Evolutionary conservation across 805 yeast species (phyloP).

Genomic region (Ogataea parapolymorpha): DNA sequence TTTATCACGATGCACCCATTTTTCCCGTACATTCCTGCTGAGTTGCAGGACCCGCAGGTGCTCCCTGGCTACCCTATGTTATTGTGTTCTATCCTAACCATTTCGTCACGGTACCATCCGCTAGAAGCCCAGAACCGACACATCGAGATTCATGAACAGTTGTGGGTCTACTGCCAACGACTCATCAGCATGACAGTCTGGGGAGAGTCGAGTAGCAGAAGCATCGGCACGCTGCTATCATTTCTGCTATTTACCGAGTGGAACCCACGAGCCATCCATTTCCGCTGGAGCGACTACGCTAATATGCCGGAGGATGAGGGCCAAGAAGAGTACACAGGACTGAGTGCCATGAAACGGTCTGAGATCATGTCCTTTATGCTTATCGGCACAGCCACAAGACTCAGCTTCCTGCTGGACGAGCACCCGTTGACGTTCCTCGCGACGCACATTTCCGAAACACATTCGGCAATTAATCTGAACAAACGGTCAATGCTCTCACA

Average conservation of each 20-base stretch:
- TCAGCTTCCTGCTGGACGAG: constrained; percentile 78
- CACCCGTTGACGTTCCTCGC: constrained; percentile 76
- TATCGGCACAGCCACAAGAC: constrained; percentile 78
- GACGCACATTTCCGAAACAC: constrained; percentile 79
- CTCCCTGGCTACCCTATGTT: constrained; percentile 78
- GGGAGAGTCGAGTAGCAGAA: constrained; percentile 89
- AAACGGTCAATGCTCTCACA: constrained; percentile 75
- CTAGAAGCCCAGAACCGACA: constrained; percentile 39
- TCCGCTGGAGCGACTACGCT: constrained; percentile 84
- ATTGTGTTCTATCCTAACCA: constrained; percentile 75
- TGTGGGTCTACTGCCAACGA: constrained; percentile 83
- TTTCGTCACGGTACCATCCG: constrained; percentile 73
- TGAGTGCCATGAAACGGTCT: constrained; percentile 81
- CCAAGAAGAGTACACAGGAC: constrained; percentile 56
- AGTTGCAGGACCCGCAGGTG: constrained; percentile 60
- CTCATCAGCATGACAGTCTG: constrained; percentile 83
- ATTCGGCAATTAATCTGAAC: constrained; percentile 77
- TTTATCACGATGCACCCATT: constrained; percentile 83
- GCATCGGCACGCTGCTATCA: constrained; percentile 83
- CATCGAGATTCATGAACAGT: constrained; percentile 66
- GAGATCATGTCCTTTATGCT: constrained; percentile 94
- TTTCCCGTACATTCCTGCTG: constrained; percentile 81
- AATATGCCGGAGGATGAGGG: constrained; percentile 49
- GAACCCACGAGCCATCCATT: constrained; percentile 93
- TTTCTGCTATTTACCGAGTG: constrained; percentile 86